Conservation (phyloP, 164 flowering plant species). For the Vitis riparia region DNA sequence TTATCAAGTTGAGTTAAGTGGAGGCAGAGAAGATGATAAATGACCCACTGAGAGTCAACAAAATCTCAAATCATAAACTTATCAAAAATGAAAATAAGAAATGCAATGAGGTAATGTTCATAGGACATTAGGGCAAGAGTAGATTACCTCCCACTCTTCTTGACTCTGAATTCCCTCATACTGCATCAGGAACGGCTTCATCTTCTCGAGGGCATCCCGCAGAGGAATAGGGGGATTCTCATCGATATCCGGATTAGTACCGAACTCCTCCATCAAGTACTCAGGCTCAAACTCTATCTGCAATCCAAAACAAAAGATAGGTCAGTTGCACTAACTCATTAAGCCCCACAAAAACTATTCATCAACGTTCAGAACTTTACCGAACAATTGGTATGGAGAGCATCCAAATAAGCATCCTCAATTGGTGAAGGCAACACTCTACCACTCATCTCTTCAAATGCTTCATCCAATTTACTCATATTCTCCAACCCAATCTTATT, state of each 20-base stretch:
- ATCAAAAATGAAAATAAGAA: too few species aligned
- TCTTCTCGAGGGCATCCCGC: constrained; percentile 75
- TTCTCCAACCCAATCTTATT: constrained; percentile 49
- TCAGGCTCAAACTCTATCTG: constrained; percentile 91
- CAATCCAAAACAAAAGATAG: constrained; percentile 17
- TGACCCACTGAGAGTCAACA: too few species aligned
- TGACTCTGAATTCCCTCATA: constrained; percentile 77
- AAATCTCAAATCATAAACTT: too few species aligned
- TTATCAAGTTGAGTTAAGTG: too few species aligned
- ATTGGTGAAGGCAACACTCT: constrained; percentile 60
- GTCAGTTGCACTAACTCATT: too few species aligned
- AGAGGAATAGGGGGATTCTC: constrained; percentile 85
- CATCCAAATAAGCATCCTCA: constrained; percentile 60
- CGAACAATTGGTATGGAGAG: constrained; percentile 52
- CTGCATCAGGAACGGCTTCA: constrained; percentile 88
- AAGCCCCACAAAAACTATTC: too few species aligned
- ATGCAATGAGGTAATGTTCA: too few species aligned
- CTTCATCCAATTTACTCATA: constrained; percentile 53
- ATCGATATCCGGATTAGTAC: constrained; percentile 75
- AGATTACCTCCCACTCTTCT: constrained; percentile 90
- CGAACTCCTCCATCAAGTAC: constrained; percentile 73
- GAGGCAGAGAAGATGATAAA: too few species aligned
- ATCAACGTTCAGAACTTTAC: constrained; percentile 25
- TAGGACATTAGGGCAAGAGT: neutral
- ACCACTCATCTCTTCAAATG: constrained; percentile 51